Evolutionary conservation across 1,284 basidiomycete species (phyloP).

Genomic region (Papiliotrema flavescens): DNA sequence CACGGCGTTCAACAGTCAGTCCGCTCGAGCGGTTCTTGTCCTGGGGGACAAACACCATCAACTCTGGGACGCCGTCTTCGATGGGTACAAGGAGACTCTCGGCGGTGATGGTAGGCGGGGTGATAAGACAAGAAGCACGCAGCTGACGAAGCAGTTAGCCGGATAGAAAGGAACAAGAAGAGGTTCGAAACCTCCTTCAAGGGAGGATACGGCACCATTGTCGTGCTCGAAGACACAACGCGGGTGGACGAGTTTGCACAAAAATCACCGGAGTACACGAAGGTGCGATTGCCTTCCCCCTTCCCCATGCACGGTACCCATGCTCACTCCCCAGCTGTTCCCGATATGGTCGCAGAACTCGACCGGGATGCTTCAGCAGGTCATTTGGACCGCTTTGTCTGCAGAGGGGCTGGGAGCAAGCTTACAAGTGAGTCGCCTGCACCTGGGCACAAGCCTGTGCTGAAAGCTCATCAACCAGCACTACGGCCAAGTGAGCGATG

Average conservation of each 20-base stretch:
- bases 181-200: background rate
- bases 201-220: background rate
- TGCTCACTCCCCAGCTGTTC: background rate
- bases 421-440: conserved; percentile 22
- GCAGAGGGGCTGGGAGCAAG: conserved; percentile 47
- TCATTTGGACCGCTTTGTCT: conserved; percentile 46
- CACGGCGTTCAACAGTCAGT: background rate
- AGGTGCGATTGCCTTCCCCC: background rate
- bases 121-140: too few relatives aligned
- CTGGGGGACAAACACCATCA: background rate
- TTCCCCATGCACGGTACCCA: background rate
- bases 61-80: background rate
- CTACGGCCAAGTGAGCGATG: background rate
- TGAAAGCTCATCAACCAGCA: background rate
- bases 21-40: background rate
- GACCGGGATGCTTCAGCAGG: conserved; percentile 40
- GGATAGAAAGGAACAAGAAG: background rate
- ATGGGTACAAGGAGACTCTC: background rate
- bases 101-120: background rate
- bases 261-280: background rate
- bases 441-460: background rate
- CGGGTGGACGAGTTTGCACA: background rate
- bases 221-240: background rate
- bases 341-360: conserved; percentile 4
- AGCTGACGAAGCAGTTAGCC: background rate